Base-by-base conservation (phyloP, 768 basidiomycete genomes). In the Tubosaeta sp. region DNA sequence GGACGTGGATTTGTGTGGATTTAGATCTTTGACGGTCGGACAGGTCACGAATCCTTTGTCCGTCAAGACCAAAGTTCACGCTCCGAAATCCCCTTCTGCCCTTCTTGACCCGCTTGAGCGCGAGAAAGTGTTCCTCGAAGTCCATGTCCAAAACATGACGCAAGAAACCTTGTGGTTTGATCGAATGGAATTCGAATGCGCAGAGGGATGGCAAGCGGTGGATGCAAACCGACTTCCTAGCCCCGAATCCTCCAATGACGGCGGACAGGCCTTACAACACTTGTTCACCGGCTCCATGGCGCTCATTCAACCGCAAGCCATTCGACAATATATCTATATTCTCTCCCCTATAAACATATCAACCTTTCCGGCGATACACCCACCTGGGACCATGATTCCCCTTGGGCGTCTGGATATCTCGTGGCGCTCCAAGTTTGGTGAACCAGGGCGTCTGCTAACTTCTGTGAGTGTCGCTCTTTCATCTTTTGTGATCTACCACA, bases 31-130 rank as follows among this genome's bases (percentile, higher is more conserved):
- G 36, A 27, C 16, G 11, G 7, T 27, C 24, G 41, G 27, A 14
- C 57, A 95, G 91, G 92, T 94, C 22, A 87, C 85, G n/a, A 94
- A 95, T 58, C 94, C 94, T 1, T 73, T 97, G 13, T 91, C 91
- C 0, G 94, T 97, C 51, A 95, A 95, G 70, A 96, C 94, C 13
- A 94, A 94, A 67, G 90, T 95, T 0, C 90, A 96, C 65, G 62
- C 75, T 2, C 80, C 90, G 1, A 80, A 78, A 46, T 85, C 89
- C 0, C 86, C 91, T 1, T 80, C 87, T 19, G 84, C 91, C 2
- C 55, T 82, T 11, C 71, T 94, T 25, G 79, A 82, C 6, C 67
- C 77, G 3, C 41, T 67, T 3, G 86, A 90, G 58, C 80, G 90
- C 48, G 83, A 88, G 43, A 90, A 90, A 56, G 77, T 95, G 30